Percentiles rank a stretch among this genome's conserved stretches.
Conservation (phyloP, 768 basidiomycete genomes). For the Hygrophorus russula region DNA sequence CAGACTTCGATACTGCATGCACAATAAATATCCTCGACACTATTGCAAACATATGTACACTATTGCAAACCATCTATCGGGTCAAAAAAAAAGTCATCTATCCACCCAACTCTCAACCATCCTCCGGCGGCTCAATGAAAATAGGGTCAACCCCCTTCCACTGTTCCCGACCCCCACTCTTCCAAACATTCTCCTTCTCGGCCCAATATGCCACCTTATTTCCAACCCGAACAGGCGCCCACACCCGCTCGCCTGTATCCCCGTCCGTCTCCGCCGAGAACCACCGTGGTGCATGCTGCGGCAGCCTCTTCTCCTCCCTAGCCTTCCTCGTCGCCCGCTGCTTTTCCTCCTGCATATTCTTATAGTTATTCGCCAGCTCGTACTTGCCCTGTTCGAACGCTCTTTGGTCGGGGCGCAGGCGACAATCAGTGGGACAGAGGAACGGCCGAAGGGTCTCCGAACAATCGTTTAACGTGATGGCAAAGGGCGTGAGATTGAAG, state of each 20-base stretch:
- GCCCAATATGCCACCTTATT: slow-evolving; percentile 71
- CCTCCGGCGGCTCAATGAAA: slow-evolving; percentile 58
- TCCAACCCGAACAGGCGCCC: slow-evolving; percentile 52
- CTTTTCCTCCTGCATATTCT: slow-evolving; percentile 71
- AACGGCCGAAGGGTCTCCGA: slow-evolving; percentile 59
- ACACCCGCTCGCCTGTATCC: slow-evolving; percentile 85
- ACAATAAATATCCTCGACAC: neutral
- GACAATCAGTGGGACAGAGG: slow-evolving; percentile 84
- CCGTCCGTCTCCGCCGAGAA: slow-evolving; percentile 73
- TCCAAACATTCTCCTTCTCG: slow-evolving; percentile 60
- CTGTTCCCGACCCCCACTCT: slow-evolving; percentile 19
- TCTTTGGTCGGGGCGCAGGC: slow-evolving; percentile 85
- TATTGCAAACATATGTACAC: neutral
- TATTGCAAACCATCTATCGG: neutral
- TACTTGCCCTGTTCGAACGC: slow-evolving; percentile 88
- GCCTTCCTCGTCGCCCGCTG: slow-evolving; percentile 65
- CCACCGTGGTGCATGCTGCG: slow-evolving; percentile 80
- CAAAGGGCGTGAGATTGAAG: slow-evolving; percentile 93
- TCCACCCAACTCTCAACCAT: too few species aligned
- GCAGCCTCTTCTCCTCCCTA: slow-evolving; percentile 61
- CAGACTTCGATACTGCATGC: too few species aligned
- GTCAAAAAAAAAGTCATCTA: neutral
- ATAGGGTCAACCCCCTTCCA: slow-evolving; percentile 75
- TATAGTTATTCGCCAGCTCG: slow-evolving; percentile 73
- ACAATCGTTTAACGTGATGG: slow-evolving; percentile 85